Evolutionary conservation across 148 eudicot genomes (phyloP).

Genomic region (Silene uniflora): DNA sequence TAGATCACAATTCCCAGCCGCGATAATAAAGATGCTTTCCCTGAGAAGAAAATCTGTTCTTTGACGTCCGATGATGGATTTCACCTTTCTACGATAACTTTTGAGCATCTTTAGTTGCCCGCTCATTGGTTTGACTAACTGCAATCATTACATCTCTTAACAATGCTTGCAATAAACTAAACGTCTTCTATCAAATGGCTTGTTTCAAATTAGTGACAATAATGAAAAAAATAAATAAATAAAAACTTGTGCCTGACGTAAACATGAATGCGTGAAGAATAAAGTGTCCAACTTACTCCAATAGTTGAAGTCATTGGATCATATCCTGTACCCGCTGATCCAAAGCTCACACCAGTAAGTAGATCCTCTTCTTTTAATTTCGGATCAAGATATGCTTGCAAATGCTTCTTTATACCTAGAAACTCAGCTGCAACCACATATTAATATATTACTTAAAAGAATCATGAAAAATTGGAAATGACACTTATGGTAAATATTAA

Average conservation of each 20-base stretch:
- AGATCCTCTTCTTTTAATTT: slow-evolving; percentile 36
- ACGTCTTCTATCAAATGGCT: not conserved
- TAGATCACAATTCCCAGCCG: slow-evolving; percentile 33
- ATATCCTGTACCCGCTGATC: slow-evolving; percentile 60
- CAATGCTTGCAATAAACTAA: not conserved
- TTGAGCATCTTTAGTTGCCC: slow-evolving; percentile 35
- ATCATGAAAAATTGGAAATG: too few species aligned
- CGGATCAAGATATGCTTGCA: slow-evolving; percentile 55
- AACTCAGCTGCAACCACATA: slow-evolving; percentile 30
- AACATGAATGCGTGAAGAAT: not conserved
- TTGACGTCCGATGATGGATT: slow-evolving; percentile 28
- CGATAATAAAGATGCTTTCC: slow-evolving; percentile 20
- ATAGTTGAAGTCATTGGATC: slow-evolving; percentile 53
- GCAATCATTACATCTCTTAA: not conserved
- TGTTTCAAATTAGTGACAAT: not conserved
- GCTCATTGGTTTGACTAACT: slow-evolving; percentile 22
- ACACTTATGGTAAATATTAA: too few species aligned
- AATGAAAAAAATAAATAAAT: too few species aligned
- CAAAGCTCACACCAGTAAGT: slow-evolving; percentile 70
- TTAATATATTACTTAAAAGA: too few species aligned
- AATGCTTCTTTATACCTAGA: slow-evolving; percentile 35
- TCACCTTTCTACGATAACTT: slow-evolving; percentile 24
- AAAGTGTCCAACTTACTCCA: slow-evolving; percentile 25
- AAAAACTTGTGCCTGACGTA: too few species aligned
- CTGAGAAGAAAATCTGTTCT: slow-evolving; percentile 24